A percentile compares a stretch with the other conserved stretches of the same genome.
These are phyloP conservation scores for Phytopythium kandeliae DNA, from an alignment of 352 stramenopile genomes.

Conservation along the genomic window DNA sequence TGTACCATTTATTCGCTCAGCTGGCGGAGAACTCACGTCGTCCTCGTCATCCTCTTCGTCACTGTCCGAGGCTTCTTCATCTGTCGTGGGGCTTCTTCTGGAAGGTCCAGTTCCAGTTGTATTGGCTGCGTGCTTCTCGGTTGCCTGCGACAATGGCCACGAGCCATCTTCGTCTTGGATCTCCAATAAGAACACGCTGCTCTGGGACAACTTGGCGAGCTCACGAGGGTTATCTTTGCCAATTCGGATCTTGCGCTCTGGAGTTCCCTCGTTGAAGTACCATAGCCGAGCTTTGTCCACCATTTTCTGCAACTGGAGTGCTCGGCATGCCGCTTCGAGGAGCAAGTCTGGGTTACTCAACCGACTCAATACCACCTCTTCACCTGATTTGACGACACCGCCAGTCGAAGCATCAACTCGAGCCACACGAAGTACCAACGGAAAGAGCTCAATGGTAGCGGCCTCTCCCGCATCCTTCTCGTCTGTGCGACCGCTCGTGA, in stretches of 20 bases:
- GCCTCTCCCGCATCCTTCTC: slow-evolving; percentile 6
- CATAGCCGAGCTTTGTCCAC: slow-evolving; percentile 72
- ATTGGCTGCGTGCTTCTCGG: slow-evolving; percentile 9
- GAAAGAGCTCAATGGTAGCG: slow-evolving; percentile 72
- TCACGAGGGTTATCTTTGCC: slow-evolving; percentile 35
- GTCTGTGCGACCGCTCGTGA: slow-evolving; percentile 14
- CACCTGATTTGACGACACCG: slow-evolving; percentile 68
- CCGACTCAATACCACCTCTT: slow-evolving; percentile 67
- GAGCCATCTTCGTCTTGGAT: slow-evolving; percentile 81
- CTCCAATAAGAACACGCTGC: slow-evolving; percentile 78
- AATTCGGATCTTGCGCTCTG: slow-evolving; percentile 63
- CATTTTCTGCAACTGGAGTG: slow-evolving; percentile 61
- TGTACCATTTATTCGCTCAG: background rate
- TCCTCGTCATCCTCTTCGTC: slow-evolving; percentile 12
- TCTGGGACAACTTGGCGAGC: slow-evolving; percentile 57
- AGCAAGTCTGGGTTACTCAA: slow-evolving; percentile 56
- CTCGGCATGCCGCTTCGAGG: slow-evolving; percentile 68
- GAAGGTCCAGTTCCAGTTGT: background rate
- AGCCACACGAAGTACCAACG: slow-evolving; percentile 69
- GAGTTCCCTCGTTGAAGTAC: slow-evolving; percentile 73
- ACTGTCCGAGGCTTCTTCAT: slow-evolving; percentile 3
- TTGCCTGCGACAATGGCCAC: slow-evolving; percentile 74
- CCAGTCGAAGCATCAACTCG: slow-evolving; percentile 64
- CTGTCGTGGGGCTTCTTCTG: background rate
- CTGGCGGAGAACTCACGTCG: slow-evolving; percentile 1